A percentile compares a stretch with the other conserved stretches of the same genome.
Evolutionary conservation across 371 early-diverging fungal genomes (phyloP).

Genomic region (Mucor circinelloides): DNA sequence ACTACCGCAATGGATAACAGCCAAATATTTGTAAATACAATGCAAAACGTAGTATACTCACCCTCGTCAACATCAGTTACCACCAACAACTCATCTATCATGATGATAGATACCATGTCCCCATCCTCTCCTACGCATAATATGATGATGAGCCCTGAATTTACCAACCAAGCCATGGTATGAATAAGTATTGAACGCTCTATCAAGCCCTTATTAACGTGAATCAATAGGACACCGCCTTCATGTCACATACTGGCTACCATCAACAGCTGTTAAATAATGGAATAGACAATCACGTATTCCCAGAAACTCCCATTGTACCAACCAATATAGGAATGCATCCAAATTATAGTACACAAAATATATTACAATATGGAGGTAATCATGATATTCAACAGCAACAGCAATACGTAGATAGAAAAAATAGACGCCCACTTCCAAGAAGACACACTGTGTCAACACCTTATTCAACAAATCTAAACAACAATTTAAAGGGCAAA

Average conservation of each 20-base stretch:
- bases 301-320: conserved; percentile 7
- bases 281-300: neutral
- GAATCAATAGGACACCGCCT: conserved; percentile 15
- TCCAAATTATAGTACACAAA: neutral
- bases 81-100: conserved; percentile 17
- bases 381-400: conserved; percentile 6
- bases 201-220: neutral
- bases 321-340: conserved; percentile 9
- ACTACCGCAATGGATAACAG: neutral
- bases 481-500: conserved; percentile 4
- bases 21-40: conserved; percentile 6
- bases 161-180: conserved; percentile 18
- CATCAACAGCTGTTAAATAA: conserved; percentile 1
- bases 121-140: conserved; percentile 16
- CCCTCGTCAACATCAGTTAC: conserved; percentile 23
- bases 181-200: neutral
- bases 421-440: conserved; percentile 32
- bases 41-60: conserved; percentile 8
- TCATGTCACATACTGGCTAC: conserved; percentile 8
- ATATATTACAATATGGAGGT: conserved; percentile 5
- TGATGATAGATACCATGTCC: conserved; percentile 19
- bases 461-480: conserved; percentile 25
- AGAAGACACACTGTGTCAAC: conserved; percentile 53
- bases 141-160: conserved; percentile 14
- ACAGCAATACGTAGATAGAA: conserved; percentile 14